Base-by-base conservation (phyloP, 257 asterid genomes). In the Euphrasia confusa region DNA sequence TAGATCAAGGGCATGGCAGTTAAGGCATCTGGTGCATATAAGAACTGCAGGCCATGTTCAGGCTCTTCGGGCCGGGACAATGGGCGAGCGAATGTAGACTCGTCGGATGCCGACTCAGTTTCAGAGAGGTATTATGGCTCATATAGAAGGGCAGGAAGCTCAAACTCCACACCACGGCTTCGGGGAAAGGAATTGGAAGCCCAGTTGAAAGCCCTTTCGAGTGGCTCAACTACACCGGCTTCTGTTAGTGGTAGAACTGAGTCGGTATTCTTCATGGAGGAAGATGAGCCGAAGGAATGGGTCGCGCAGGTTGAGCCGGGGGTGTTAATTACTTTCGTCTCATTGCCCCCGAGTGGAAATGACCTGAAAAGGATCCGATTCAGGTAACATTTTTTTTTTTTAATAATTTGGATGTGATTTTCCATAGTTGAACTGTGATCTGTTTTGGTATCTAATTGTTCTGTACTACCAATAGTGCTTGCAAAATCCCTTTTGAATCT, bases 291-390 rank as follows among this genome's bases (percentile, higher is more conserved):
- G 5, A 89, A 84, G 68, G 99, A 88, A 54, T 92, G 98, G 98
- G 88, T 87, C 37, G 99, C 99, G 39, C 99, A 93, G 75, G 97
- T 87, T 47, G 99, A 93, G 76, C 97, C 99, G 0, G 97, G 99
- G 27, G 99, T 93, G 59, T 74, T 87, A 18, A 93, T 93, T 75
- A 84, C 99, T 1, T 89, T 93, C 55, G 79, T 93, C 72, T 81
- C 97, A 1, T 77, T 87, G 76, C 88, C 94, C 52, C 79, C 75
- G 2, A 96, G 96, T 61, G 99, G 99, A 48, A 93, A 93, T 69
- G 94, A 87, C 74, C 94, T 93, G 63, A 93, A 83, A 71, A 77
- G 94, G 66, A 93, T 93, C 75, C 85, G 90, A 35, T 93, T 93
- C 81, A 87, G 97, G 99, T 93, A 76, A 63, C 9, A 11, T 5